phyloP scores from a whole-genome alignment of 176 grass and related monocot genomes.

The Ampelocalamus luodianensis region DNA sequence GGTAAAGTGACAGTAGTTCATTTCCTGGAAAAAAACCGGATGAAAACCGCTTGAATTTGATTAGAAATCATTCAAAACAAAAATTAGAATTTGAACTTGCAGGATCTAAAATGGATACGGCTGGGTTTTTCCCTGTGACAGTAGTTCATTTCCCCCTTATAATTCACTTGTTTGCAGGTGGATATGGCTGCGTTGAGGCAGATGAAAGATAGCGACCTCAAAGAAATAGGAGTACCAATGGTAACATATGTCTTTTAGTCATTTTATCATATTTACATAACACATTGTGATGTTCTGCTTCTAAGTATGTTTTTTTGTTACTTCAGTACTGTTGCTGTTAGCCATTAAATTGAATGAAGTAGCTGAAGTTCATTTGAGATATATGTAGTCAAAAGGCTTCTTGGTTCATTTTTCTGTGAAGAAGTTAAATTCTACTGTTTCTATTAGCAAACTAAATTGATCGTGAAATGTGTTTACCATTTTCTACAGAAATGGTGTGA shows the following conservation, averaged over 20 bases:
- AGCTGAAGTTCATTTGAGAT: not conserved
- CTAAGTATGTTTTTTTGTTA: not conserved
- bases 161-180: conserved; percentile 62
- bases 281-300: not conserved
- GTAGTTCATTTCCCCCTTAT: not conserved
- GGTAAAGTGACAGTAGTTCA: conserved; percentile 13
- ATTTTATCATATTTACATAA: conserved; percentile 23
- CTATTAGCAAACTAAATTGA: not conserved
- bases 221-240: conserved; percentile 97
- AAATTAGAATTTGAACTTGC: no score
- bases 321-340: conserved; percentile 25
- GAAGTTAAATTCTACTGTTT: not conserved
- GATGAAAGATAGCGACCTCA: conserved; percentile 90
- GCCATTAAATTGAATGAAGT: not conserved
- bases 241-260: conserved; percentile 48
- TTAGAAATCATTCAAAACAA: no score
- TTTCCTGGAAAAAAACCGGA: no score
- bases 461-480: not conserved
- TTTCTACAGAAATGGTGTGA: not conserved
- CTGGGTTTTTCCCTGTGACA: no score
- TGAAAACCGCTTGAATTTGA: no score
- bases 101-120: no score
- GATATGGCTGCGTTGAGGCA: conserved; percentile 87
- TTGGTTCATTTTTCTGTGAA: not conserved
- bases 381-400: not conserved